Evolutionary conservation across 768 basidiomycete species (phyloP).

Genomic region (Fomitopsis serialis): DNA sequence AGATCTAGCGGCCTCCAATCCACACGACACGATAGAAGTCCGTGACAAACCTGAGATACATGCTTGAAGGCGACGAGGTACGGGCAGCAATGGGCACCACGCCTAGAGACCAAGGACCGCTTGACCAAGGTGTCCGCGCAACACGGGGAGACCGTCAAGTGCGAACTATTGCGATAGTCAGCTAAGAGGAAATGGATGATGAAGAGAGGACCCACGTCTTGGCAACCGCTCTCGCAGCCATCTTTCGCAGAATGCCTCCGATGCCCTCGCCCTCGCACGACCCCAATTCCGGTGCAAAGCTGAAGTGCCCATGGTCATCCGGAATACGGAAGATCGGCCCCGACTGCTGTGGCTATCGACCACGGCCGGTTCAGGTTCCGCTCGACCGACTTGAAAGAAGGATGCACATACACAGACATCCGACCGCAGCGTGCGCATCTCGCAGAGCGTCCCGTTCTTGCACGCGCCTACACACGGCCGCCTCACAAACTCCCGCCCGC

Average conservation of each 20-base stretch:
- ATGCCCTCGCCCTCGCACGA: constrained; percentile 8
- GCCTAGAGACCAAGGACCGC: not conserved
- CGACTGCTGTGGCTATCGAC: not conserved
- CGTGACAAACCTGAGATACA: no score
- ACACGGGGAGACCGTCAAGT: not conserved
- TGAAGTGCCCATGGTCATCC: not conserved
- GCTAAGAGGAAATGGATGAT: not conserved
- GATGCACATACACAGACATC: constrained; percentile 33
- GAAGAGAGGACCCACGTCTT: not conserved
- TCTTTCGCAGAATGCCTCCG: constrained; percentile 3
- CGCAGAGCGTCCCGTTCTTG: constrained; percentile 37
- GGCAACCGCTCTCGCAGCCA: not conserved
- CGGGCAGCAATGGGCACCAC: no score
- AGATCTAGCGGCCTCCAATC: no score
- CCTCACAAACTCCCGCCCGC: constrained; percentile 29
- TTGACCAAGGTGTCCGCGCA: not conserved
- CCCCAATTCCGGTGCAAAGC: not conserved
- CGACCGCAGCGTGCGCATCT: constrained; percentile 35
- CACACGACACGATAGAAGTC: no score
- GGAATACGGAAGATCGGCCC: constrained; percentile 2
- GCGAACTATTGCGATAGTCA: not conserved
- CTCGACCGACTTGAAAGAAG: not conserved
- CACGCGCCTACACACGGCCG: constrained; percentile 31
- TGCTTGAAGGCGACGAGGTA: no score
- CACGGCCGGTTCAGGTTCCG: not conserved